Percentiles rank a stretch among this genome's conserved stretches.
Conservation (phyloP, 495 filamentous ascomycete species). For the Venustampulla echinocandica region DNA sequence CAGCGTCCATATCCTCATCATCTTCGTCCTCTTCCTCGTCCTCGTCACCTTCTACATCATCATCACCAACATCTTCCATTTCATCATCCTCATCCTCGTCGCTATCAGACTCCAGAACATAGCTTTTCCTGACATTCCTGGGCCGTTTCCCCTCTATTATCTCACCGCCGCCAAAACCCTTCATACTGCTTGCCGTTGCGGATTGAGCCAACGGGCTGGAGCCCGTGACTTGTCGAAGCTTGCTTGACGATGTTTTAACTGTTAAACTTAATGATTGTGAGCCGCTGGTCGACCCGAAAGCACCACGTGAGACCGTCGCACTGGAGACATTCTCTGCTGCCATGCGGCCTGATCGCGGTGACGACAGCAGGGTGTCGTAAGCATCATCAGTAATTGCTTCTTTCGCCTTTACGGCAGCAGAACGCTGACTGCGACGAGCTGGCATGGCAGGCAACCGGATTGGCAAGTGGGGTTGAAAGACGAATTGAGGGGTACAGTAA, state of each 20-base stretch:
- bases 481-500: not conserved
- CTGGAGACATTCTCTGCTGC: conserved; percentile 14
- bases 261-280: conserved; percentile 65
- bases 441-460: conserved; percentile 35
- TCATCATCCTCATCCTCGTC: conserved; percentile 42
- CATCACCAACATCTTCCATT: conserved; percentile 33
- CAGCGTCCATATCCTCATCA: conserved; percentile 37
- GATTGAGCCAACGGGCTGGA: conserved; percentile 15
- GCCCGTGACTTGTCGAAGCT: conserved; percentile 67
- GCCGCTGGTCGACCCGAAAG: conserved; percentile 43
- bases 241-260: conserved; percentile 76
- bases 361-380: conserved; percentile 3
- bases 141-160: conserved; percentile 53
- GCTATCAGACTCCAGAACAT: conserved; percentile 50
- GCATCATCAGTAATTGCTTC: conserved; percentile 24
- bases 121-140: conserved; percentile 57
- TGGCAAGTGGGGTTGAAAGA: not conserved
- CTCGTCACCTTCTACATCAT: conserved; percentile 31
- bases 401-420: conserved; percentile 33
- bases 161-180: conserved; percentile 43
- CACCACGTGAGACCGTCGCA: conserved; percentile 46
- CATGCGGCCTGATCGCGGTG: conserved; percentile 17
- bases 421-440: conserved; percentile 37
- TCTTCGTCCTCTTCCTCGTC: conserved; percentile 27
- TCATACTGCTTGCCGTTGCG: conserved; percentile 22